Percentiles rank a stretch among this genome's conserved stretches.
Conservation (phyloP, 768 basidiomycete species). For the Tephrocybe sp. region DNA sequence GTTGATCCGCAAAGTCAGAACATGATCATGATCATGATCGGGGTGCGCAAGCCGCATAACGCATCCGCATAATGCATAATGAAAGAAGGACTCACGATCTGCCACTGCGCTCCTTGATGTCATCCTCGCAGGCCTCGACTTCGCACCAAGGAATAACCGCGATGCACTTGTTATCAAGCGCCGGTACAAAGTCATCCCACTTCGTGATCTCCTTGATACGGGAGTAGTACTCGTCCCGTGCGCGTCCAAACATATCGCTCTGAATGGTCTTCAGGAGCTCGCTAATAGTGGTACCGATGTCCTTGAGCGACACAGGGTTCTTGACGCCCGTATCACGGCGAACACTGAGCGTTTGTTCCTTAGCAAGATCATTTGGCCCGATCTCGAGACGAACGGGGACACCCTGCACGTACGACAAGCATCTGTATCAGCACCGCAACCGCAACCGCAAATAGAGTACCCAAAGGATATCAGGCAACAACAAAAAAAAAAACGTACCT, state of each 20-base stretch:
- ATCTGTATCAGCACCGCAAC: conserved; percentile 4
- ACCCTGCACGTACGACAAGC: conserved; percentile 48
- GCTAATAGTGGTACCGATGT: conserved; percentile 47
- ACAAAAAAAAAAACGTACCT: conserved; percentile 57
- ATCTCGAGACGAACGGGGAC: conserved; percentile 97
- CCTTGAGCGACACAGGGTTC: conserved; percentile 38
- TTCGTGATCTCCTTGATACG: conserved; percentile 70
- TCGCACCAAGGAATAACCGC: conserved; percentile 97
- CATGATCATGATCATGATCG: conserved; percentile 7
- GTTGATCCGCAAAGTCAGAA: conserved; percentile 15
- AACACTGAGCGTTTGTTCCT: conserved; percentile 77
- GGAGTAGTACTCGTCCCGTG: conserved; percentile 68
- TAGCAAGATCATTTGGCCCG: conserved; percentile 87
- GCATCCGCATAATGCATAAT: not conserved
- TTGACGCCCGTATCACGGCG: conserved; percentile 66
- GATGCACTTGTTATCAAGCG: conserved; percentile 84
- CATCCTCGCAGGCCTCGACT: conserved; percentile 88
- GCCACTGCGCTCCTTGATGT: conserved; percentile 94
- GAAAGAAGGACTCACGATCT: conserved; percentile 55
- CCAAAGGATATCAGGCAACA: not conserved
- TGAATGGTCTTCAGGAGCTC: conserved; percentile 84
- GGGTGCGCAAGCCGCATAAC: not conserved
- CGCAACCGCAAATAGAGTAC: conserved; percentile 1
- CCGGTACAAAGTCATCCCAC: conserved; percentile 93
- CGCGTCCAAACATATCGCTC: conserved; percentile 79